Evolutionary conservation across 2,329 filamentous ascomycete species (phyloP), one percentile per base, ranked within the genome.

Genomic region (Fusarium coicis): DNA sequence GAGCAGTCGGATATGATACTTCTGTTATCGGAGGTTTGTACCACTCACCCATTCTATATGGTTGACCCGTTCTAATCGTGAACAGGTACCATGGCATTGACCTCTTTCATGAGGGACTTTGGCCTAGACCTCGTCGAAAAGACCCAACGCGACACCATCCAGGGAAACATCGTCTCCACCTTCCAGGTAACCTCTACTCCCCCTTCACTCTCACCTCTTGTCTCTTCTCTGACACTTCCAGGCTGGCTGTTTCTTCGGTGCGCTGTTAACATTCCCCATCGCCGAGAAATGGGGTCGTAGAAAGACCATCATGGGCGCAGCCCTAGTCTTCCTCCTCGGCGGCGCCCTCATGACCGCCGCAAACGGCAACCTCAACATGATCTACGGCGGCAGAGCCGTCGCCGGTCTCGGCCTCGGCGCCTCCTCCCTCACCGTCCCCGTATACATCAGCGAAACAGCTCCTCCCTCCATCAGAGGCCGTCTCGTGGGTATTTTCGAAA

Each of bases 361-460:
- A 1, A 74, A 76, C 42, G 83, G 83, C 5, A 75, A 69, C 28
- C 74, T 84, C 37, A 77, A 74, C 66, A 70, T 83, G 77, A 80
- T 88, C 39, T 85, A 86, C 66, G 84, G 79, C 19, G 86, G 86
- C 4, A 82, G 86, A n/a, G 86, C 86, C 47, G 83, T 88, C 64
- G 85, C 85, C 28, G 86, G 87, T 44, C 74, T 88, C n/a, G 86
- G 86, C 5, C 86, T 88, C 66, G 87, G 86, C 8, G 83, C 85
- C 40, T 85, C 85, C 0, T 86, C 85, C 3, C 81, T 87, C 18
- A 83, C 86, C 18, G 85, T 86, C 5, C 83, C 83, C 4, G 80
- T 85, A 0, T 85, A 85, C 67, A 83, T 84, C 50, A 78, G 83
- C 9, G 83, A 85, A 63, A 81, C 79, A 0, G 79, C 85, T 3